Conservation (phyloP, 176 grass and related monocot genomes). For the Echinochloa phyllopogon region DNA sequence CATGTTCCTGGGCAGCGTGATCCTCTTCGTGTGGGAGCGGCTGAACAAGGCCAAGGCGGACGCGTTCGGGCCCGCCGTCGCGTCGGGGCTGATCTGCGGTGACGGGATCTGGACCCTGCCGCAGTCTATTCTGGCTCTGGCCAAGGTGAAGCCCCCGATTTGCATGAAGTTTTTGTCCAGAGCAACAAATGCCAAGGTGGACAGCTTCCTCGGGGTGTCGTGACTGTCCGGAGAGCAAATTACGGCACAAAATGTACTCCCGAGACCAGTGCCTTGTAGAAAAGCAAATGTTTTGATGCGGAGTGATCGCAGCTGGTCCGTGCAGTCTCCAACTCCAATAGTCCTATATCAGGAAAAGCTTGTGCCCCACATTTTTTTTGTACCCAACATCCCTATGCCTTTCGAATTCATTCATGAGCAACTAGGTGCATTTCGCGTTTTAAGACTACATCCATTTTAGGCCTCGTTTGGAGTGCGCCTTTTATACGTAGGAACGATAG, state of each 20-base stretch:
- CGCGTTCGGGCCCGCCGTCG: slow-evolving; percentile 76
- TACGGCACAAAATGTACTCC: slow-evolving; percentile 25
- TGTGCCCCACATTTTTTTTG: not conserved
- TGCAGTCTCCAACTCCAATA: not conserved
- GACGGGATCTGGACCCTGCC: slow-evolving; percentile 96
- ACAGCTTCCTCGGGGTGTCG: slow-evolving; percentile 41
- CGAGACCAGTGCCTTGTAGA: slow-evolving; percentile 35
- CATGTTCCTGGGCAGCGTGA: slow-evolving; percentile 71
- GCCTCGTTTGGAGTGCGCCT: not conserved
- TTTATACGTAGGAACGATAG: not conserved
- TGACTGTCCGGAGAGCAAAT: not conserved
- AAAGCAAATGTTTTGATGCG: slow-evolving; percentile 10
- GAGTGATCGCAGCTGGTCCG: not conserved
- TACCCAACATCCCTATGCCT: too few species aligned
- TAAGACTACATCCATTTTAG: not conserved
- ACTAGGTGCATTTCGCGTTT: not conserved
- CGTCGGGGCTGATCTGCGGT: slow-evolving; percentile 90
- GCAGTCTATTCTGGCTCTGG: slow-evolving; percentile 76
- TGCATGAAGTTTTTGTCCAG: slow-evolving; percentile 89
- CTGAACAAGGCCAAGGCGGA: slow-evolving; percentile 72
- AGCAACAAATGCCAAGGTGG: slow-evolving; percentile 52
- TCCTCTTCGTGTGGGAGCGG: slow-evolving; percentile 80
- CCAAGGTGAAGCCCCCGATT: slow-evolving; percentile 82
- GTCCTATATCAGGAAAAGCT: not conserved
- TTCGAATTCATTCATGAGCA: not conserved